These are phyloP conservation scores for Orychophragmus violaceus DNA, from an alignment of 345 rosid species.

Conservation along the genomic window DNA sequence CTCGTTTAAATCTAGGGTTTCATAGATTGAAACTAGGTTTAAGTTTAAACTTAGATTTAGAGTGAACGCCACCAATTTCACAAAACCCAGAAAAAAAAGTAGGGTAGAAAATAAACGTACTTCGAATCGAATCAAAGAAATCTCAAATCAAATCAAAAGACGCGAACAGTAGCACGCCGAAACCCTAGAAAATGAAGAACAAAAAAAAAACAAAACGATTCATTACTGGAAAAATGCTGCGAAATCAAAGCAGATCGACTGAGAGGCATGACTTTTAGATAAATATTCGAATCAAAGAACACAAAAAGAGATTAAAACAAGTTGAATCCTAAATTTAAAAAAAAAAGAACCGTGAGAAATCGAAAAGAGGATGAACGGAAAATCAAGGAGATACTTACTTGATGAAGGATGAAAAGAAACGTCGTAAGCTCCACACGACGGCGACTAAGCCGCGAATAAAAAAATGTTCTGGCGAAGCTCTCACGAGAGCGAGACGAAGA, in stretches of 20 bases:
- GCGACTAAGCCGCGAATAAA: not conserved
- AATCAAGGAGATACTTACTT: slow-evolving; percentile 1
- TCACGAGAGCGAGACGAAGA: too few species aligned
- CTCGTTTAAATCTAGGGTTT: slow-evolving; percentile 20
- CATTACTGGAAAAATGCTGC: not conserved
- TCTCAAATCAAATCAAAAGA: not conserved
- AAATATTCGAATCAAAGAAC: slow-evolving; percentile 7
- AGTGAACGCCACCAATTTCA: not conserved
- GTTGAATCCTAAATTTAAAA: slow-evolving; percentile 10
- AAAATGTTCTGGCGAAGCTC: slow-evolving; percentile 4
- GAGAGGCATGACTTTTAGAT: not conserved
- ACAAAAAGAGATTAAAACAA: not conserved
- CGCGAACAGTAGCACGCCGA: not conserved
- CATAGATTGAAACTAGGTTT: not conserved
- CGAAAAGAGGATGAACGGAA: slow-evolving; percentile 11
- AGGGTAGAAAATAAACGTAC: not conserved
- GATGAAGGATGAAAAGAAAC: not conserved
- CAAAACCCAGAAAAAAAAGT: not conserved
- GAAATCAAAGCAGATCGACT: slow-evolving; percentile 15
- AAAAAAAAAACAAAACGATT: not conserved
- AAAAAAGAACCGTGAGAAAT: slow-evolving; percentile 24
- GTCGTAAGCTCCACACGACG: not conserved
- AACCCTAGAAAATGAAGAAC: slow-evolving; percentile 26
- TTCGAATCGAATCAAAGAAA: not conserved
- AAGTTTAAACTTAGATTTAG: not conserved